Evolutionary conservation across 2,329 filamentous ascomycete genomes (phyloP), one percentile per base, ranked within the genome.

Genomic region (Fusarium stilboides): DNA sequence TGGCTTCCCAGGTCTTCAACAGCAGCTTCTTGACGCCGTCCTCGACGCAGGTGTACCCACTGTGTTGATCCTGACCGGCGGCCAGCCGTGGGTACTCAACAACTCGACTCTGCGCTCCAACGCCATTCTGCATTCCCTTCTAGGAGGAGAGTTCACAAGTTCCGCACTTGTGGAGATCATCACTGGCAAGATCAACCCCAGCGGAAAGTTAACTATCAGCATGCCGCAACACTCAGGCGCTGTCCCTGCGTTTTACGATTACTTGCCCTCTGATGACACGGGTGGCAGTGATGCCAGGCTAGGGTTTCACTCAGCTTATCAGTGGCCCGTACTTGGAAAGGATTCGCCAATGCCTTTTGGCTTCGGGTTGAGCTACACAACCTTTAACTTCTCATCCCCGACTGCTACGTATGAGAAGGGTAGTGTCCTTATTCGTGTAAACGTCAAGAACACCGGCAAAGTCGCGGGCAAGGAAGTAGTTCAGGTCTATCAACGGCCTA

Each of bases 91-190:
- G 60, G 68, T 76, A 14, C 58, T 79, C 2, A 66, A 45, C 36
- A 69, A 77, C 33, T 76, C 74, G 12, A 75, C 76, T 9, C 66
- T 72, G 50, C 68, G 73, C 6, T 60, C 89, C 31, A 86, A 87
- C 58, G 87, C 86, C 1, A 86, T 91, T 10, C 60, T 92, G 13
- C 84, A 91, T 61, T 88, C 88, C 8, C 87, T 91, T 65, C 81
- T 92, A 2, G 88, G 88, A 0, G 88, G 89, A 3, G 85, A 91
- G 73, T 89, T 91, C 73, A 89, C 86, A 33, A 90, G 89, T 17
- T 88, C 88, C 57, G 86, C 89, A 0, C 78, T 92, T 15, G 83
- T 85, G 3, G 88, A 91, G 69, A 83, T 91, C 7, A 80, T 92
- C 3, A 91, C 90, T 52, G 89, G 89, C 13, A 83, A 86, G 34